Conservation (phyloP, 768 basidiomycete genomes). For the Boletus coccyginus region DNA sequence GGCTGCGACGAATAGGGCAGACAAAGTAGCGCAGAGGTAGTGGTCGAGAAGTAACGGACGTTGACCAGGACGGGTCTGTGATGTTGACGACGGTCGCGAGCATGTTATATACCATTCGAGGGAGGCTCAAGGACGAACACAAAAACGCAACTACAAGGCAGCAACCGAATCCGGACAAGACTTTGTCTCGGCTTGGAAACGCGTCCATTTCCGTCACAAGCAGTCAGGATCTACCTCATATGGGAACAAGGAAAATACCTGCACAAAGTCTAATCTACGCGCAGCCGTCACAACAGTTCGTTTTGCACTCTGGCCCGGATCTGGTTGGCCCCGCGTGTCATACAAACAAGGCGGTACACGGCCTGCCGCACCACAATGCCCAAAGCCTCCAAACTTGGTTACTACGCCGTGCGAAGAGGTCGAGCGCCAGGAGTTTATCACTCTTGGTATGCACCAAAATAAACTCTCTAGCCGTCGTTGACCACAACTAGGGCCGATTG, state of each 20-base stretch:
- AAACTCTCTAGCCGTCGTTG: conserved; percentile 27
- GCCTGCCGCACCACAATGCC: conserved; percentile 28
- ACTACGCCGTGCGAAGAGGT: conserved; percentile 76
- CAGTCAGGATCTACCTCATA: conserved; percentile 2
- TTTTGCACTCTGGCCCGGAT: background rate
- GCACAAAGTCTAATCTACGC: no score
- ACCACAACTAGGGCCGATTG: conserved; percentile 61
- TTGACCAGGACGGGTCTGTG: conserved; percentile 6
- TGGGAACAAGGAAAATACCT: conserved; percentile 15
- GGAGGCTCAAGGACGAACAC: background rate
- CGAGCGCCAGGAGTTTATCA: conserved; percentile 60
- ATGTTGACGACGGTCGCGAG: background rate
- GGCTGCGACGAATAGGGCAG: background rate
- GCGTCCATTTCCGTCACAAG: background rate
- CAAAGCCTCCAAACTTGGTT: conserved; percentile 43
- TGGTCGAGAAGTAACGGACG: conserved; percentile 11
- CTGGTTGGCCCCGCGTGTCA: background rate
- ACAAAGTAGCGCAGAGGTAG: conserved; percentile 5
- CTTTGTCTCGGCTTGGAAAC: conserved; percentile 22
- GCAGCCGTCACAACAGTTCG: background rate
- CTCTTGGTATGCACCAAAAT: conserved; percentile 56
- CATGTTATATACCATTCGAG: conserved; percentile 26
- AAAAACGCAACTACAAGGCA: conserved; percentile 26
- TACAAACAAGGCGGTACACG: background rate
- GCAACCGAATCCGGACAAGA: conserved; percentile 16